phyloP scores from a whole-genome alignment of 163 green algal species.

The Coccomyxa subellipsoidea region DNA sequence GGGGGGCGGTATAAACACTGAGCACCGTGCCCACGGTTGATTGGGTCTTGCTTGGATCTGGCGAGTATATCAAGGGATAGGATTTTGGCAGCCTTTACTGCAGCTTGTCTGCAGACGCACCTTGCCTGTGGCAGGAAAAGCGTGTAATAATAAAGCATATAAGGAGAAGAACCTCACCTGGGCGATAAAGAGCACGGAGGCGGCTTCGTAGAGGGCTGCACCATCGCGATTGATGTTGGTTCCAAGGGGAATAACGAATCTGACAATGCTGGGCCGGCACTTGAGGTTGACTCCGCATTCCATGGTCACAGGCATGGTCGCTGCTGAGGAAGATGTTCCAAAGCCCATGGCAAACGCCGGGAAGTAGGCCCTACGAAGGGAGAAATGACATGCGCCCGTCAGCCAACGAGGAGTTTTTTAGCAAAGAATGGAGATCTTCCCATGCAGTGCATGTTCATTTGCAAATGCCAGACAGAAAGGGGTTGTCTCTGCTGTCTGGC shows the following conservation, averaged over 20 bases:
- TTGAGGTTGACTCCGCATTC: constrained; percentile 34
- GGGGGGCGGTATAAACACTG: no score
- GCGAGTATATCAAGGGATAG: no score
- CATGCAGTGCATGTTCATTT: no score
- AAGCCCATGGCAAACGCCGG: constrained; percentile 47
- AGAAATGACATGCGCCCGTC: no score
- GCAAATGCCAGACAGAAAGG: no score
- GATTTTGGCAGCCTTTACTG: neutral
- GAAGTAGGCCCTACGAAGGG: neutral
- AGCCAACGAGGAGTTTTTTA: no score
- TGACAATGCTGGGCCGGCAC: constrained; percentile 29
- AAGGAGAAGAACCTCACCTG: constrained; percentile 29
- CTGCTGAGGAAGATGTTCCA: constrained; percentile 50
- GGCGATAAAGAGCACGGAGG: constrained; percentile 62
- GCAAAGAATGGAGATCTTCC: no score
- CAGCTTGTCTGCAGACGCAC: neutral
- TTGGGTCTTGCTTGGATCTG: no score
- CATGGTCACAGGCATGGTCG: constrained; percentile 59
- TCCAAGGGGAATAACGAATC: constrained; percentile 58
- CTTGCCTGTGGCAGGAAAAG: no score
- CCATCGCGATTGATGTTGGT: constrained; percentile 59
- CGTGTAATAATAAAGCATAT: neutral
- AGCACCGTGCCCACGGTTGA: no score
- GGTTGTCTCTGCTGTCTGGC: no score
- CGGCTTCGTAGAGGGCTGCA: constrained; percentile 60